Base-by-base conservation (phyloP, 495 filamentous ascomycete genomes). In the Platismatia glauca region DNA sequence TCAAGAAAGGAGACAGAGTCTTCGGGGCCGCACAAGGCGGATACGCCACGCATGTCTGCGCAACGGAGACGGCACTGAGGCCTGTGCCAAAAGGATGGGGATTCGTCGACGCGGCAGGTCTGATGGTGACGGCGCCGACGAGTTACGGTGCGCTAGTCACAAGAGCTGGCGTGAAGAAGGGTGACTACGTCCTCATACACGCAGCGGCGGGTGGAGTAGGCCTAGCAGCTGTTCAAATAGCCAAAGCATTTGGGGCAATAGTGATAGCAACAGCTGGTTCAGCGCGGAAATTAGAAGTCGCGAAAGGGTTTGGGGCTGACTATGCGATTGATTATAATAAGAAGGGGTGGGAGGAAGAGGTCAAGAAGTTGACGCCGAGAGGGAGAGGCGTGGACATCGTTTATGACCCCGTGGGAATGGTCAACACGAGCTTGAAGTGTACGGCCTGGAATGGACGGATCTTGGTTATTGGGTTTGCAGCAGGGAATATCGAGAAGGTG, bases 181-280 rank as follows among this genome's bases (percentile, higher is more conserved):
- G 90, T 0, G 93, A 97, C 64, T 90, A 80, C 72, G 93, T 97
- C 5, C 83, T 97, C 27, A 83, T 97, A 18, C 92, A 97, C 75
- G 93, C 93, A 16, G 93, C 90, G 0, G 93, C 93, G 0, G 93
- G 93, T 4, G 93, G 93, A 3, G 93, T 97, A 0, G 93, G 93
- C 4, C 74, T 97, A 18, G 89, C 92, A 24, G 93, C 93, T 22
- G 90, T 97, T 38, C 93, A 97, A 69, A 82, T 97, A 50, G 93
- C 93, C 8, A 97, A 96, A 73, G 92, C 91, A 0, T 84, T 85
- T 60, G 93, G 93, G 3, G 93, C 93, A 8, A 90, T 81, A 5
- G 93, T 97, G 3, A 86, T 97, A 62, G 93, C 93, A 24, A 96
- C 90, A 1, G 92, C 91, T 0, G 88, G 90, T 4, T 88, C 86